Evolutionary conservation across 2,329 filamentous ascomycete genomes (phyloP), one percentile per base, ranked within the genome.

Genomic region (Hypoxylon sp.): DNA sequence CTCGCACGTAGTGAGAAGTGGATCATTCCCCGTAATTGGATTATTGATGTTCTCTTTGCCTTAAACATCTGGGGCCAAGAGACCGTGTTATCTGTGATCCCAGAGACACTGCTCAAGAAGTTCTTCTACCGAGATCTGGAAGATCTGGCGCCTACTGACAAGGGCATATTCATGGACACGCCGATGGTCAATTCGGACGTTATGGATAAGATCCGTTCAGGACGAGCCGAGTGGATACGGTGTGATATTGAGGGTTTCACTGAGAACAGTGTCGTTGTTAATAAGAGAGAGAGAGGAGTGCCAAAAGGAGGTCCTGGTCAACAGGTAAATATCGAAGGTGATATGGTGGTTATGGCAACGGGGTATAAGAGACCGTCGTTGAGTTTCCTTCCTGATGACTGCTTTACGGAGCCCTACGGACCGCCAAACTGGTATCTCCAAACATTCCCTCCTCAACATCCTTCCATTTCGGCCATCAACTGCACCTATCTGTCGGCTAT

Each of bases 401-500:
- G 87, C 74, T 96, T 96, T 76, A 76, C 87, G 9, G 87, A 92
- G 68, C 90, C 91, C 0, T 97, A 96, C 73, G 82, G 83, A 0
- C 91, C 93, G 0, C 93, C 93, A 0, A 94, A 93, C 77, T 97
- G 93, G 93, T 97, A 96, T 73, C 85, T 97, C 0, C 93, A 97
- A 78, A 92, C 91, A 0, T 97, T 97, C 80, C 93, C 93, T 3
- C 91, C 93, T 0, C 79, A 82, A 2, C 90, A 94, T 71, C 87
- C 90, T 0, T 90, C 88, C 34, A 85, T 97, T 51, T 93, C 90
- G 69, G 90, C 90, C 69, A 94, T 93, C 80, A 97, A 97, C 80
- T 86, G 81, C 82, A 96, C 93, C 0, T 97, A 94, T 72, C 83
- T 94, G 61, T 89, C 91, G 59, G 93, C 90, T 3, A 94, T 96